Evolutionary conservation across 257 asterid species (phyloP), one percentile per base, ranked within the genome.

Genomic region (Parsonsia alboflavescens): DNA sequence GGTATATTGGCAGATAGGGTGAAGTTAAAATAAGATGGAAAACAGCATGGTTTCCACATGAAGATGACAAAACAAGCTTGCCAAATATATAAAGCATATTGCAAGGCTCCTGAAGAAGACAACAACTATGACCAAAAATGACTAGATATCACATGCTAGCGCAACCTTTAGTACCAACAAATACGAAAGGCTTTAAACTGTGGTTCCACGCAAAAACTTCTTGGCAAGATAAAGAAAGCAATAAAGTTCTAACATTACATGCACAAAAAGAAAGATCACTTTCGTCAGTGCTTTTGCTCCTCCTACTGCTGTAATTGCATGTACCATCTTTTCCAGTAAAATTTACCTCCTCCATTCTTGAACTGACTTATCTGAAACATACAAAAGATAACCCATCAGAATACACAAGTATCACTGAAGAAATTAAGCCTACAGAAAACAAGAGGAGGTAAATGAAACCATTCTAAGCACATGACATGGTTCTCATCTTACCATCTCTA

Each of bases 271-370:
- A 68, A 73, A 68, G 62, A 19, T 68, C 76, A 68, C 54, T 73
- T 36, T 17, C 33, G 74, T 73, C 79, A 80, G 79, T 64, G 39
- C 48, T 54, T 42, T 7, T 24, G 22, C 72, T 71, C 59, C 68
- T 72, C 67, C 70, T 50, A 13, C 57, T 2, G 7, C 48, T 19
- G 57, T 46, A 68, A 39, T 44, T 30, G 10, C 69, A 50, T 42
- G 21, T 48, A 12, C 58, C 42, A 42, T 54, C 36, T n/a, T 61
- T 52, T 73, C 64, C 33, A 48, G 68, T 15, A 26, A 41, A 70
- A 79, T 33, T 75, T 78, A 82, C 75, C 81, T 68, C 80, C 72
- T 82, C 86, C 84, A 79, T 64, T 80, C 82, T 76, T 78, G 86
- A 70, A 72, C 56, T 67, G 58, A 68, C 84, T 73, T 77, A 66